Evolutionary conservation across 75 land plant species (phyloP).

Genomic region (Isoetes taiwanensis): DNA sequence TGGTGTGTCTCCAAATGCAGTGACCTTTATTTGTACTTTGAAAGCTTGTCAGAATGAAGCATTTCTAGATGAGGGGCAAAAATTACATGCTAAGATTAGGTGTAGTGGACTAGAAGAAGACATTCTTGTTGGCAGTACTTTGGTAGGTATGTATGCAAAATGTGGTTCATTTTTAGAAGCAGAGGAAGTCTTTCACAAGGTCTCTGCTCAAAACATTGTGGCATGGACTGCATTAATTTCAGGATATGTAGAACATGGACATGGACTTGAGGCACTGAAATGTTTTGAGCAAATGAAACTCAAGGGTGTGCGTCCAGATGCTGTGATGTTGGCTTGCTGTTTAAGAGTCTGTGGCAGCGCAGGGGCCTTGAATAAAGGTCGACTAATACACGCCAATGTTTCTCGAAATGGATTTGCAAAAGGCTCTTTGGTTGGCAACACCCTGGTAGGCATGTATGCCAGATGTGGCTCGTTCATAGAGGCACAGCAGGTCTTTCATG

Average conservation of each 20-base stretch:
- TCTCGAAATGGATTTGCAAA: neutral
- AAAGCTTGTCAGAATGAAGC: no score
- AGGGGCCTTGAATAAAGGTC: neutral
- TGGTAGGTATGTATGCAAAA: constrained; percentile 17
- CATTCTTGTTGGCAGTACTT: no score
- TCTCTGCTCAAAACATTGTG: constrained; percentile 11
- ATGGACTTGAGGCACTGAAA: constrained; percentile 7
- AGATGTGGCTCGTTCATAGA: constrained; percentile 13
- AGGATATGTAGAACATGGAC: constrained; percentile 20
- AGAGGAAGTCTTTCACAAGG: constrained; percentile 8
- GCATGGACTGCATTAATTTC: constrained; percentile 23
- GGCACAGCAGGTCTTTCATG: constrained; percentile 17
- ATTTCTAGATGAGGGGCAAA: no score
- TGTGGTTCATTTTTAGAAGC: constrained; percentile 20
- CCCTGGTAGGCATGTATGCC: constrained; percentile 18
- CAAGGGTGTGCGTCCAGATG: neutral
- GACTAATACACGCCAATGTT: neutral
- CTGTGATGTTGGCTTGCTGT: neutral
- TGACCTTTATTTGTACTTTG: no score
- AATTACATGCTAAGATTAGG: no score
- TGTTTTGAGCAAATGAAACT: neutral
- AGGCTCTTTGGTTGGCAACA: constrained; percentile 4
- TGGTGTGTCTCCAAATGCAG: no score
- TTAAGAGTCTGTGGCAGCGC: neutral
- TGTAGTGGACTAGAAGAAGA: no score